A percentile compares a stretch with the other conserved stretches of the same genome.
phyloP scores from a whole-genome alignment of 768 basidiomycete species.

The Trametes cubensis region DNA sequence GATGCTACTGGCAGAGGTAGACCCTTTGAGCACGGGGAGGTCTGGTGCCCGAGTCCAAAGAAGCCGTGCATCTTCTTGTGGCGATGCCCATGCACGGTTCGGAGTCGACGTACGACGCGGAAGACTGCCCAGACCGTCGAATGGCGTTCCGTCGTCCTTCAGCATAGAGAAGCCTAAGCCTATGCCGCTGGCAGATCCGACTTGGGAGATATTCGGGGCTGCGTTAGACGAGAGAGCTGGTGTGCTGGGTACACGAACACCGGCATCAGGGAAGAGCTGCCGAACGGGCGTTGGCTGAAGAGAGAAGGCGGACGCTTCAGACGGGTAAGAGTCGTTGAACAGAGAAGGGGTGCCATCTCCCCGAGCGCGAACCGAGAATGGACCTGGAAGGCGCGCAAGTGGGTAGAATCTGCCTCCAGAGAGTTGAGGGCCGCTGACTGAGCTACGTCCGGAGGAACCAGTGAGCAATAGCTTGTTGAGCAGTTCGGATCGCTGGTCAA shows the following conservation, averaged over 20 bases:
- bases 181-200: background rate
- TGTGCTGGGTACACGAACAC: background rate
- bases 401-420: background rate
- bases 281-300: background rate
- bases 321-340: background rate
- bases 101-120: constrained; percentile 6
- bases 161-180: constrained; percentile 20
- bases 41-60: background rate
- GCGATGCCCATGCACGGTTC: background rate
- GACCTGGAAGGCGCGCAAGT: background rate
- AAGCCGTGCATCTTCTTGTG: background rate
- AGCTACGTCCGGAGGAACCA: background rate
- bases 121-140: constrained; percentile 24
- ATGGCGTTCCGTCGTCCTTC: constrained; percentile 22
- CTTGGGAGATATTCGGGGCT: background rate
- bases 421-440: background rate
- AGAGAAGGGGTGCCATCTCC: constrained; percentile 9
- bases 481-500: background rate
- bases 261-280: background rate
- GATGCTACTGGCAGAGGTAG: too few relatives aligned
- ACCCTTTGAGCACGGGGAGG: too few relatives aligned
- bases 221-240: background rate
- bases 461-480: constrained; percentile 1
- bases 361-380: background rate
- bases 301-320: background rate